Conservation (phyloP, 129 eudicot species). For the Ambrosia trifida region DNA sequence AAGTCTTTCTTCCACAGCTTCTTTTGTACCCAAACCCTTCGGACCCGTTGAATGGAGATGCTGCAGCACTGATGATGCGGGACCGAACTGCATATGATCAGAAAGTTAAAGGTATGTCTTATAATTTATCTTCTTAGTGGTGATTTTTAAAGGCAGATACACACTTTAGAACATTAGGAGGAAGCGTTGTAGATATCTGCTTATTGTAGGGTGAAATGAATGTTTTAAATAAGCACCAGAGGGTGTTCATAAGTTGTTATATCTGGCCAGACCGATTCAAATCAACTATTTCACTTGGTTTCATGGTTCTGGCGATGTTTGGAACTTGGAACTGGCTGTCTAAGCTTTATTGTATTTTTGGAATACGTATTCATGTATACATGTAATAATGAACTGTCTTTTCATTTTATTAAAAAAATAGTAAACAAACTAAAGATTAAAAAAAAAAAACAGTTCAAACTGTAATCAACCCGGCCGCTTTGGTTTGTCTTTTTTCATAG, state of each 20-base stretch:
- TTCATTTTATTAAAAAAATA: neutral
- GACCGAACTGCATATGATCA: slow-evolving; percentile 69
- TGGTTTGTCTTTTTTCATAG: neutral
- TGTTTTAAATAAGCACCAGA: neutral
- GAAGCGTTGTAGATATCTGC: neutral
- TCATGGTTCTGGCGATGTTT: no score
- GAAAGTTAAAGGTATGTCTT: slow-evolving; percentile 68
- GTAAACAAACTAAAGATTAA: neutral
- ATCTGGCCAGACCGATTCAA: neutral
- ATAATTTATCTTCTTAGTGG: neutral
- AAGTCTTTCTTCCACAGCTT: slow-evolving; percentile 94
- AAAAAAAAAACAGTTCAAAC: neutral
- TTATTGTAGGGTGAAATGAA: neutral
- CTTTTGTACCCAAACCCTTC: slow-evolving; percentile 94
- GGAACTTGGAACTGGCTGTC: no score
- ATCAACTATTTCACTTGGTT: no score
- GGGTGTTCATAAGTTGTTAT: neutral
- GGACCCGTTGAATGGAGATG: slow-evolving; percentile 91
- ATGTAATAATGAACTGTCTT: no score
- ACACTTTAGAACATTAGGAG: neutral
- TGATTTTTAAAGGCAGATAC: neutral
- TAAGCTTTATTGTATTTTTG: neutral
- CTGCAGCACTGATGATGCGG: slow-evolving; percentile 95
- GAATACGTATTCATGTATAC: neutral
- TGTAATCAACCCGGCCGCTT: neutral